Evolutionary conservation across 768 basidiomycete species (phyloP).

Genomic region (Rhizopogon vulgaris): DNA sequence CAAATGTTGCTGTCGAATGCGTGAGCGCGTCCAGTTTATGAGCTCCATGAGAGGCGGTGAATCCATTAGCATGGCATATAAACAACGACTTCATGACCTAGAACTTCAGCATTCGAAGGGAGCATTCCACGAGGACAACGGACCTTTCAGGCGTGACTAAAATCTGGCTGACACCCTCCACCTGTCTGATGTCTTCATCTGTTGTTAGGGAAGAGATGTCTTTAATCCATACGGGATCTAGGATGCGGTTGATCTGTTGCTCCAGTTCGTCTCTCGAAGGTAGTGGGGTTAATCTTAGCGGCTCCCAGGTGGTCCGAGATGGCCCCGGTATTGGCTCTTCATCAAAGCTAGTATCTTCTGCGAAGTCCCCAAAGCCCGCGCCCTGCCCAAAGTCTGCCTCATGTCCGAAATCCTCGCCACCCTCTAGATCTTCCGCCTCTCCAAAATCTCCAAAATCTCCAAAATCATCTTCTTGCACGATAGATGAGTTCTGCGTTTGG

Average conservation of each 20-base stretch:
- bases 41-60: conserved; percentile 72
- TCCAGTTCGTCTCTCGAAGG: conserved; percentile 53
- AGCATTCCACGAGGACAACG: conserved; percentile 10
- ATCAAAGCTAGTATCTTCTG: conserved; percentile 19
- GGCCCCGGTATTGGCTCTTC: conserved; percentile 33
- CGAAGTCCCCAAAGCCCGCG: conserved; percentile 31
- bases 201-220: conserved; percentile 50
- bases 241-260: conserved; percentile 56
- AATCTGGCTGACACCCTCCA: conserved; percentile 76
- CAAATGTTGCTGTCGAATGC: conserved; percentile 84
- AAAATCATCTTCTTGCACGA: conserved; percentile 63
- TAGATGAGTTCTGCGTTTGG: conserved; percentile 36
- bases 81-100: conserved; percentile 53
- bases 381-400: conserved; percentile 32
- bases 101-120: conserved; percentile 12
- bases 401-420: conserved; percentile 8
- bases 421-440: conserved; percentile 39
- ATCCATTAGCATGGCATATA: conserved; percentile 68
- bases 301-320: conserved; percentile 46
- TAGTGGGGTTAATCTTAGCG: conserved; percentile 59
- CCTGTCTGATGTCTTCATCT: conserved; percentile 71
- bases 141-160: conserved; percentile 75
- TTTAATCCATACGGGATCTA: conserved; percentile 60
- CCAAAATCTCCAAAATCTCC: conserved; percentile 88
- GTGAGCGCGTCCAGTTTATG: conserved; percentile 92